A percentile compares a stretch with the other conserved stretches of the same genome.
phyloP scores from a whole-genome alignment of 495 filamentous ascomycete species.

The Penicillium pancosmium region DNA sequence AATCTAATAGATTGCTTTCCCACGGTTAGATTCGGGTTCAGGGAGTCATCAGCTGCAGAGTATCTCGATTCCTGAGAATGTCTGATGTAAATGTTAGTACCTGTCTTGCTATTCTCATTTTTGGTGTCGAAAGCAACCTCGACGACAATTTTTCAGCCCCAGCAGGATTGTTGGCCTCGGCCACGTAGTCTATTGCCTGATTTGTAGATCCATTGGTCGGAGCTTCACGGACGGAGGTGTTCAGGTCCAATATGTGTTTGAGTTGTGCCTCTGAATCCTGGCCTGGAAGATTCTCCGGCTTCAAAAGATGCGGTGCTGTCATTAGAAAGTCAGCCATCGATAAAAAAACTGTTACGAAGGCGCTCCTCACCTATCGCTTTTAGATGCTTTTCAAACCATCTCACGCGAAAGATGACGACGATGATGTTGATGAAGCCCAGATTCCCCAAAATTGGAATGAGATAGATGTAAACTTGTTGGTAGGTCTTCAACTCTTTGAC shows the following conservation, averaged over 20 bases:
- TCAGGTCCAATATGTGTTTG: not conserved
- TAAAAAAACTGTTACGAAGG: too few species aligned
- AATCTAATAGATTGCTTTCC: constrained; percentile 10
- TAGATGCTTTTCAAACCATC: constrained; percentile 40
- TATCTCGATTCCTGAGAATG: not conserved
- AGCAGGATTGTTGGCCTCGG: not conserved
- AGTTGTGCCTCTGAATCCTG: constrained; percentile 8
- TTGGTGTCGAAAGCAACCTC: constrained; percentile 8
- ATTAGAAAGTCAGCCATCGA: constrained; percentile 6
- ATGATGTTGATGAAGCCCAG: constrained; percentile 41
- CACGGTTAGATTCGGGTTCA: not conserved
- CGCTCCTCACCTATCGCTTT: constrained; percentile 20
- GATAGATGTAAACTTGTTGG: constrained; percentile 42
- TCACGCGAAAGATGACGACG: constrained; percentile 35
- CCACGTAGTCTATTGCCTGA: not conserved
- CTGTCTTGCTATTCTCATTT: not conserved
- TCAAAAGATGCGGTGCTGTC: constrained; percentile 12
- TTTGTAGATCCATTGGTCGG: constrained; percentile 2
- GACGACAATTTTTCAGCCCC: not conserved
- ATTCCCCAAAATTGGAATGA: constrained; percentile 37
- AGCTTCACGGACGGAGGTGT: not conserved
- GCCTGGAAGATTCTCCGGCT: not conserved
- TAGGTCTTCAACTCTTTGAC: constrained; percentile 41
- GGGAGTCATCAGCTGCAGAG: not conserved
- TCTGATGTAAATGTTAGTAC: constrained; percentile 4